Conservation (phyloP, 2,329 filamentous ascomycete genomes). For the Colletotrichum melonis region DNA sequence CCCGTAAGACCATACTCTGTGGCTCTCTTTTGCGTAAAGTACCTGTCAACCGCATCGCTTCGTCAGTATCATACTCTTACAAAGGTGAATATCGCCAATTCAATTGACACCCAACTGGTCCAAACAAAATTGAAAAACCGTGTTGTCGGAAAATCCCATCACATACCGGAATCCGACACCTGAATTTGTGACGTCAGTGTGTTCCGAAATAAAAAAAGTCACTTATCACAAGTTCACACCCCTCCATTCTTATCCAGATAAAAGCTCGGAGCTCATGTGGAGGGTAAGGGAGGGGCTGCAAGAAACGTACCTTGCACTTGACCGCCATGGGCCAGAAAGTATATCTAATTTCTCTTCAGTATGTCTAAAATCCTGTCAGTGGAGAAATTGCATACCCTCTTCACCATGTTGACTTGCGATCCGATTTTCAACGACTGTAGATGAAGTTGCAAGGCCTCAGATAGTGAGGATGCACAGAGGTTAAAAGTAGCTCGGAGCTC, state of each 20-base stretch:
- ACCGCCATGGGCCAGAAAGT: slow-evolving; percentile 73
- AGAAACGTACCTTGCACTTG: slow-evolving; percentile 71
- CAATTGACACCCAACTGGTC: not conserved
- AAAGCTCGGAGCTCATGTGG: slow-evolving; percentile 44
- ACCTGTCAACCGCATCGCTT: slow-evolving; percentile 47
- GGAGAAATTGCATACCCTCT: slow-evolving; percentile 45
- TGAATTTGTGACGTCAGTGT: slow-evolving; percentile 46
- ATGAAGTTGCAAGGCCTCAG: not conserved
- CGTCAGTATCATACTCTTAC: not conserved
- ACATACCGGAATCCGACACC: slow-evolving; percentile 67
- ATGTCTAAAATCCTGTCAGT: not conserved
- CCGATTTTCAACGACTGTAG: not conserved
- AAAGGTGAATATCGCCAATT: not conserved
- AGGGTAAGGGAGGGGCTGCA: slow-evolving; percentile 55
- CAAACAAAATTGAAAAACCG: not conserved
- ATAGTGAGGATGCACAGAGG: not conserved
- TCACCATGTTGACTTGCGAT: slow-evolving; percentile 42
- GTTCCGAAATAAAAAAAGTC: not conserved
- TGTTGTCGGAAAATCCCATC: not conserved
- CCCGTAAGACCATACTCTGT: slow-evolving; percentile 63
- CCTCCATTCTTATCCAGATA: slow-evolving; percentile 18
- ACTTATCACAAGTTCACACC: slow-evolving; percentile 3
- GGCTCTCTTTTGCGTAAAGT: slow-evolving; percentile 66
- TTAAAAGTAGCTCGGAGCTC: slow-evolving; percentile 35
- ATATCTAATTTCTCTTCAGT: slow-evolving; percentile 56